These are phyloP conservation scores for Umbelopsis isabellina DNA, from an alignment of 192 early-diverging fungal species.

Conservation along the genomic window DNA sequence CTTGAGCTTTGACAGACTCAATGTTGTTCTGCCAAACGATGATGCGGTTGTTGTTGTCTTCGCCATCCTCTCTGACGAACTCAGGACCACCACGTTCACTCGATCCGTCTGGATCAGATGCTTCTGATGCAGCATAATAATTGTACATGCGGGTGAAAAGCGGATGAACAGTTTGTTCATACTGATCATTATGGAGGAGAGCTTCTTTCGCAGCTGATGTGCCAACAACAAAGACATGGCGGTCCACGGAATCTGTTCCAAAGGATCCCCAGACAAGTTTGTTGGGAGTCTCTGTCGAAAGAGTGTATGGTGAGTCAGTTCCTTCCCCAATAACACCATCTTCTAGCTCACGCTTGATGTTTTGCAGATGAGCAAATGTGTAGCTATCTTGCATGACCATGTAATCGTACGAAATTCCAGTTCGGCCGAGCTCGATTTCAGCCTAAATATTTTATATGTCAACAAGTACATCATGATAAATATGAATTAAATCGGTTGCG, in stretches of 20 bases:
- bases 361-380: conserved; percentile 38
- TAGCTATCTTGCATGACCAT: conserved; percentile 41
- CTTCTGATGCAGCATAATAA: conserved; percentile 28
- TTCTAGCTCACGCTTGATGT: conserved; percentile 29
- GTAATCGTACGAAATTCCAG: conserved; percentile 46
- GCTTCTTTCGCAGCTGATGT: conserved; percentile 28
- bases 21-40: conserved; percentile 51
- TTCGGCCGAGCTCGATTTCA: conserved; percentile 10
- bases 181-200: conserved; percentile 28
- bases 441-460: conserved; percentile 24
- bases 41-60: conserved; percentile 27
- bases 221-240: conserved; percentile 35
- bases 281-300: conserved; percentile 24
- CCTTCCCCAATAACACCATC: conserved; percentile 18
- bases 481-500: background rate
- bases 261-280: conserved; percentile 46
- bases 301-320: conserved; percentile 31
- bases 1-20: conserved; percentile 39
- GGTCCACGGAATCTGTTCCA: conserved; percentile 14
- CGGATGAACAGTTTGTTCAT: conserved; percentile 18
- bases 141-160: conserved; percentile 34
- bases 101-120: conserved; percentile 26
- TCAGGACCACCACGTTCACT: conserved; percentile 31
- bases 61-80: conserved; percentile 35
- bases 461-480: background rate